phyloP scores from a whole-genome alignment of 2,329 filamentous ascomycete species.

The Thermomyces lanuginosus region DNA sequence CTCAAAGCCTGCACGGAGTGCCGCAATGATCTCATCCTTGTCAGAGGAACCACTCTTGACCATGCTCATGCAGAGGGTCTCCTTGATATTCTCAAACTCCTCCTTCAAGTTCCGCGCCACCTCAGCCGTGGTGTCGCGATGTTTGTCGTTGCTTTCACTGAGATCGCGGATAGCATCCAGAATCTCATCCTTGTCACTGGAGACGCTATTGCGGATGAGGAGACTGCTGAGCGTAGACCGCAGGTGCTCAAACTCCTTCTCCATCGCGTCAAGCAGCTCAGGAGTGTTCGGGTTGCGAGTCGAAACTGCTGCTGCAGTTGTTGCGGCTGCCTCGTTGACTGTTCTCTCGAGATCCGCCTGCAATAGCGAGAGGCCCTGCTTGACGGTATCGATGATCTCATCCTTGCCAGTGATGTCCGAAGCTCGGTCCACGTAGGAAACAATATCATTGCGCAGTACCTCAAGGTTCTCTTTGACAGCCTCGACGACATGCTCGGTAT shows the following conservation, averaged over 20 bases:
- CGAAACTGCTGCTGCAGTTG: conserved; percentile 16
- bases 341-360: conserved; percentile 41
- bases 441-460: conserved; percentile 61
- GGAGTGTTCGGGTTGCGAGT: conserved; percentile 41
- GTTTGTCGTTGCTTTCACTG: conserved; percentile 13
- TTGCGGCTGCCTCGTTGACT: conserved; percentile 28
- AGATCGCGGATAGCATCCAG: conserved; percentile 42
- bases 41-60: conserved; percentile 33
- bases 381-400: conserved; percentile 57
- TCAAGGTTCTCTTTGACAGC: conserved; percentile 79
- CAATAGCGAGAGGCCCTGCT: conserved; percentile 45
- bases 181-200: conserved; percentile 43
- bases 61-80: conserved; percentile 38
- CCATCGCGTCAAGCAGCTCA: conserved; percentile 56
- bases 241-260: conserved; percentile 66
- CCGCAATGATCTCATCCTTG: conserved; percentile 49
- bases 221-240: conserved; percentile 60
- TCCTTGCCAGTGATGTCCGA: conserved; percentile 55
- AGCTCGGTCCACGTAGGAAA: conserved; percentile 60
- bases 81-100: conserved; percentile 46
- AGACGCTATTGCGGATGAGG: conserved; percentile 43
- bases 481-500: conserved; percentile 77
- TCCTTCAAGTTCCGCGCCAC: conserved; percentile 35
- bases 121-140: conserved; percentile 19
- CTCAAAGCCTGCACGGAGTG: conserved; percentile 28